Evolutionary conservation across 2,329 filamentous ascomycete species (phyloP).

Genomic region (Stachybotrys chlorohalonatus): DNA sequence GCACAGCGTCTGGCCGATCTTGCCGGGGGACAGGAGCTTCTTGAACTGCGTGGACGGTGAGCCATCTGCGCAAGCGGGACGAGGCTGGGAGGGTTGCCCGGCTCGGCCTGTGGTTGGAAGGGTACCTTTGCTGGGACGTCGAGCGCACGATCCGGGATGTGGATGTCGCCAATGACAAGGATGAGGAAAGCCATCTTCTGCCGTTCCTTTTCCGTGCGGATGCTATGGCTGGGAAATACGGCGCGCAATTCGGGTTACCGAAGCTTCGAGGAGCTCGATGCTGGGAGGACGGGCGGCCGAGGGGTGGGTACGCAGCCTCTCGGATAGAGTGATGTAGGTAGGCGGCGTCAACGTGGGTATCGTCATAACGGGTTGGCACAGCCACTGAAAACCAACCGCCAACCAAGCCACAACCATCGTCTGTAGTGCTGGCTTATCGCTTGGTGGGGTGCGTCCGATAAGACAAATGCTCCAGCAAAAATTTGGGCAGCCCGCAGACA

Average conservation of each 20-base stretch:
- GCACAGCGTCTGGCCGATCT: conserved; percentile 75
- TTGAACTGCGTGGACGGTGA: conserved; percentile 54
- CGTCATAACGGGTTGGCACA: conserved; percentile 9
- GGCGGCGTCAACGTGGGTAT: conserved; percentile 1
- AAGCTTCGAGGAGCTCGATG: conserved; percentile 5
- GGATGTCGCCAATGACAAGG: conserved; percentile 84
- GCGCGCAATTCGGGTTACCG: neutral
- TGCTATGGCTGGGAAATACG: neutral
- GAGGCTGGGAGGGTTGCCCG: conserved; percentile 2
- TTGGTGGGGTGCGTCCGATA: conserved; percentile 16
- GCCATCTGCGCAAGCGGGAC: conserved; percentile 8
- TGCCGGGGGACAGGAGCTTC: conserved; percentile 74
- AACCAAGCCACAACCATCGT: neutral
- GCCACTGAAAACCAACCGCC: too few species aligned
- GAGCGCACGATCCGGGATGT: conserved; percentile 85
- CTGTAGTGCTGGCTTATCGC: conserved; percentile 11
- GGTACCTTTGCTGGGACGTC: conserved; percentile 83
- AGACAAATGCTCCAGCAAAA: conserved; percentile 9
- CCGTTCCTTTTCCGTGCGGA: conserved; percentile 2
- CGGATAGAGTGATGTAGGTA: conserved; percentile 20
- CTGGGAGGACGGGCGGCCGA: conserved; percentile 16
- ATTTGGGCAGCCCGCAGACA: conserved; percentile 3
- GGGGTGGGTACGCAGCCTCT: conserved; percentile 16
- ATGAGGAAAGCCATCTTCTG: conserved; percentile 76
- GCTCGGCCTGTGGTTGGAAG: neutral